Evolutionary conservation across 192 early-diverging fungal genomes (phyloP), one percentile per base, ranked within the genome.

Genomic region (Chytriomyces sp.): DNA sequence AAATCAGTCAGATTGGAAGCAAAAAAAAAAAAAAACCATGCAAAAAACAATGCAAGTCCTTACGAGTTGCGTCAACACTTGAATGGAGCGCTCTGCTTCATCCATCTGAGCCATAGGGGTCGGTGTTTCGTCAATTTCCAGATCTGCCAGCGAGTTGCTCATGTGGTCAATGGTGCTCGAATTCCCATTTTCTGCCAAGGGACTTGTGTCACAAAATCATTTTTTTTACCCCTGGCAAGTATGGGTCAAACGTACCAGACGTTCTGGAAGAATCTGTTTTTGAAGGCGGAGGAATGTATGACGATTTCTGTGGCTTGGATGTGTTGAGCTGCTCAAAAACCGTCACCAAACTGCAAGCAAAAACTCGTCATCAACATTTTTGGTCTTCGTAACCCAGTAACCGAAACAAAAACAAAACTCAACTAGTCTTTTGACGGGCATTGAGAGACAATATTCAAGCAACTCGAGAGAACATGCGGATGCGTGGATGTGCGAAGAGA

Each of bases 21-120:
- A 35, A 35, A 35, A 35, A 35, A 35, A 5, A 16, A 62, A 35
- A 35, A 35, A 35, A 5, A 16, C 2, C 24, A 28, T 64, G 45
- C 45, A 46, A 20, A 69, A 3, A 24, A 69, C 18, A 26, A 16
- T 35, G 35, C 24, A 26, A 24, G 13, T 18, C 11, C 48, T 62
- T 28, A 72, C 70, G 8, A 77, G 35, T 45, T 77, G 67, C 7
- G 66, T 68, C 43, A 77, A 61, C 2, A 68, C 76, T 23, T 35
- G 18, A 26, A 77, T 24, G 10, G 76, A 77, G 44, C 64, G 50
- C 46, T 77, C 76, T 23, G 76, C 76, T 28, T 77, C 76, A 28
- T 77, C 76, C 65, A 69, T 11, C 60, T 68, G 76, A 18, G 44
- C 59, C 71, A 73, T 61, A 7, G 71, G 59, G 18, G 50, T 73